Percentiles rank a stretch among this genome's conserved stretches.
Evolutionary conservation across 768 basidiomycete species (phyloP).

Genomic region (Trametes gibbosa): DNA sequence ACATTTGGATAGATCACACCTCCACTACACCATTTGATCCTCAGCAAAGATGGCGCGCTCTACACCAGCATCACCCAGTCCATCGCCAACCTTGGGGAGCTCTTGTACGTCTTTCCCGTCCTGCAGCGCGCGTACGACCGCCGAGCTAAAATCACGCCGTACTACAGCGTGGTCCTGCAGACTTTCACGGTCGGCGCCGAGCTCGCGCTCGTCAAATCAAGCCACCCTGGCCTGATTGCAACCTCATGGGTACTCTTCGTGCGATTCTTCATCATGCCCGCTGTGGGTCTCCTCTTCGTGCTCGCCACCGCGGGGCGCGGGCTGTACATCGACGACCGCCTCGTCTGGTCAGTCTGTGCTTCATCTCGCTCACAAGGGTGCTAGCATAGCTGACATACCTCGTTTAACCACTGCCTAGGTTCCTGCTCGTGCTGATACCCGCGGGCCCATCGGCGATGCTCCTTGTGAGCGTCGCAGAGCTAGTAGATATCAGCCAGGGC

Average conservation of each 20-base stretch:
- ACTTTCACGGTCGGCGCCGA: constrained; percentile 30
- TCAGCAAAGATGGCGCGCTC: constrained; percentile 21
- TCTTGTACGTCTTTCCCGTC: constrained; percentile 23
- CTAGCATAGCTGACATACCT: neutral
- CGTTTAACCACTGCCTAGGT: constrained; percentile 22
- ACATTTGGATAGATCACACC: constrained; percentile 21
- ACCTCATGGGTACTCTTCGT: constrained; percentile 25
- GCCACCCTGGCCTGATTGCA: constrained; percentile 16
- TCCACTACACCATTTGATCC: constrained; percentile 21
- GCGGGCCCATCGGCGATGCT: constrained; percentile 32
- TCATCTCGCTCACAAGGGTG: neutral
- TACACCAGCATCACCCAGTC: constrained; percentile 26
- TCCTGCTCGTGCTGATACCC: constrained; percentile 30
- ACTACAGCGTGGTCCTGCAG: constrained; percentile 26
- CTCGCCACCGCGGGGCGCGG: constrained; percentile 27
- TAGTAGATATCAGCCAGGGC: constrained; percentile 28
- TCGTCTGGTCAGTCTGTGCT: constrained; percentile 27
- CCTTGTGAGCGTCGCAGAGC: constrained; percentile 30
- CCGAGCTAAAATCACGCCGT: neutral
- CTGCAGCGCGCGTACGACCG: neutral
- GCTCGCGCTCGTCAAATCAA: constrained; percentile 25
- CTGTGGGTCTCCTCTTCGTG: constrained; percentile 26
- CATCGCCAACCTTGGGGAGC: constrained; percentile 27
- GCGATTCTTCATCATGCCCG: constrained; percentile 30
- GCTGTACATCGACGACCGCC: constrained; percentile 28